Evolutionary conservation across 345 rosid genomes (phyloP), one percentile per base, ranked within the genome.

Genomic region (Geranium brycei): DNA sequence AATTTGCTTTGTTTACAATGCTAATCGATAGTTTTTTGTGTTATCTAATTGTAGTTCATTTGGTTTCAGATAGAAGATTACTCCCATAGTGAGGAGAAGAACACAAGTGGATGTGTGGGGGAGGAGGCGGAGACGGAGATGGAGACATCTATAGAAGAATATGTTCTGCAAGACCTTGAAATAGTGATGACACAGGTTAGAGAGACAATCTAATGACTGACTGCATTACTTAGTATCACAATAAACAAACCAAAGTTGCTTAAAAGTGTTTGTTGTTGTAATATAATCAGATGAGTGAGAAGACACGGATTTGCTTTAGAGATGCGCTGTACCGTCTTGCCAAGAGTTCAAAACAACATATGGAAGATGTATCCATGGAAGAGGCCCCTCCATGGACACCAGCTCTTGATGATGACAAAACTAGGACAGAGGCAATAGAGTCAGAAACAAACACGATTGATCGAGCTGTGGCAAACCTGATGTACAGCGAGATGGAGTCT

Each of bases 311-410:
- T 59, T 86, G 95, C 76, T 79, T 92, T 63, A 85, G 91, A 18
- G 92, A 87, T 75, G 86, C 91, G 13, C 72, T 91, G 67, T 87
- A 91, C 73, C 98, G 98, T 38, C 90, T 91, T 58, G 91, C 98
- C 18, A 78, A 77, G 76, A 78, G 75, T 72, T 79, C 98, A 12
- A 71, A 65, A 57, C 76, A 77, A 60, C 73, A 71, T 59, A 57
- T 12, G 6, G 40, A 66, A 65, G 63, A 70, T 31, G 38, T 67
- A 19, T 17, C 23, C 16, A 14, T 61, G 67, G 83, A 67, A 68
- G 62, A 19, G 47, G 32, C 71, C 13, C 40, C 75, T 12, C 60
- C 58, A 60, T 70, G 75, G 72, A 23, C 75, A 64, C 67, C 13
- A 23, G 28, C 28, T 23, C 28, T 23, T 32, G 57, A 63, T 35